Evolutionary conservation across 1,139 yeast genomes (phyloP), one percentile per base, ranked within the genome.

Genomic region (Sugiyamaella grinbergsii): DNA sequence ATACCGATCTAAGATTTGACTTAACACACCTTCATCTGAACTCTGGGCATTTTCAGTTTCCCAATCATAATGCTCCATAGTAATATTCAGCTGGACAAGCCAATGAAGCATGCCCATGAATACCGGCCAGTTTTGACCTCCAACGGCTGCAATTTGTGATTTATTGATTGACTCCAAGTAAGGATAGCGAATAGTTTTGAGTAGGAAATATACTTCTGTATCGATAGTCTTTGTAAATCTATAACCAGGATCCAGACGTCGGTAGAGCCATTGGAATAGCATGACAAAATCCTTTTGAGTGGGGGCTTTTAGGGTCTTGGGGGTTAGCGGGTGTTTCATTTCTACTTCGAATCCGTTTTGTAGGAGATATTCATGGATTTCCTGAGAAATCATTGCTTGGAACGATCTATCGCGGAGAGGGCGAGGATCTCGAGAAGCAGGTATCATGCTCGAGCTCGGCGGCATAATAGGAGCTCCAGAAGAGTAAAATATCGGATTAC

Each of bases 111-210:
- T 80, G 1, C 94, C 96, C 47, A 90, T 69, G 61, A 88, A 85
- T 19, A 80, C 78, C 15, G 89, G 91, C 97, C 97, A 89, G 61
- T 84, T 84, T 53, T 85, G 85, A 1, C 96, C 95, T 1, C 96
- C 96, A 5, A 89, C 96, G 0, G 96, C 96, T 44, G 91, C 82
- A 29, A 90, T 82, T 64, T 88, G 95, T 0, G 93, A 83, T 62
- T 90, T 81, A 66, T 84, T 86, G 41, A 90, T 82, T 0, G 86
- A 75, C 40, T 87, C 95, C 52, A 89, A 67, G 65, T 84, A 88
- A 1, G 98, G 97, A 63, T 90, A 91, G 48, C 79, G 80, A 54
- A 89, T 68, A 28, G 76, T 75, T 62, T 81, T 83, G 58, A 91
- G 70, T 13, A 88, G 71, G 18, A 78, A 75, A 58, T 83, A 83